Evolutionary conservation across 177 flowering plant genomes (phyloP).

Genomic region (Vitis hybrid): DNA sequence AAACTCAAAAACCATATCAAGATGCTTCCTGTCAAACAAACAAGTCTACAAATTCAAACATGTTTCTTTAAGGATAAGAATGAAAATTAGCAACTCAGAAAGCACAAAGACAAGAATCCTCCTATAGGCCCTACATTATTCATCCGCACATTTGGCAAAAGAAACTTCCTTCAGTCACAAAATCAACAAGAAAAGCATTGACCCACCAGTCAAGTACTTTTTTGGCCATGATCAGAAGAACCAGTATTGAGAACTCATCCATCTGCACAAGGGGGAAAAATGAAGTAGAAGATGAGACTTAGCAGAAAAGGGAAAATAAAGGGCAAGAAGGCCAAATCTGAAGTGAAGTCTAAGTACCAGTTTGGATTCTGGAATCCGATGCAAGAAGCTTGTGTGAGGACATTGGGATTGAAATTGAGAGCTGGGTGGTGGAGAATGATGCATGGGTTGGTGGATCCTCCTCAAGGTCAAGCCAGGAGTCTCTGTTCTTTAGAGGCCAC

Average conservation of each 20-base stretch:
- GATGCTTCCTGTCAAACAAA: slow-evolving; percentile 17
- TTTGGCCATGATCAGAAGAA: slow-evolving; percentile 11
- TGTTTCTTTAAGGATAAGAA: slow-evolving; percentile 19
- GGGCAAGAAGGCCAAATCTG: not conserved
- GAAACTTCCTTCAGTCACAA: slow-evolving; percentile 10
- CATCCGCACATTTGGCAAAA: slow-evolving; percentile 1
- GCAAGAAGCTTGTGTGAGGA: slow-evolving; percentile 12
- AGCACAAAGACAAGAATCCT: slow-evolving; percentile 16
- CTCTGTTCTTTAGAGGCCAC: slow-evolving; percentile 29
- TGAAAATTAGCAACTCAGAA: slow-evolving; percentile 6
- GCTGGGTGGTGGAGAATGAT: slow-evolving; percentile 18
- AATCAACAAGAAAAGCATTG: not conserved
- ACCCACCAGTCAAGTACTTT: slow-evolving; percentile 18
- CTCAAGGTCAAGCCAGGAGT: slow-evolving; percentile 25
- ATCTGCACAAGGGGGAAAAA: slow-evolving; percentile 7
- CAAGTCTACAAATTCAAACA: slow-evolving; percentile 21
- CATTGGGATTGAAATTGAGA: slow-evolving; percentile 15
- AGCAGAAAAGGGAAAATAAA: not conserved
- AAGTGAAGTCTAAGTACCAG: slow-evolving; percentile 9
- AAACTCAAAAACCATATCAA: not conserved
- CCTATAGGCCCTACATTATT: slow-evolving; percentile 15
- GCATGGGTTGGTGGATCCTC: not conserved
- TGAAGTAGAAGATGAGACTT: not conserved
- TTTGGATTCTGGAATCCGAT: slow-evolving; percentile 16
- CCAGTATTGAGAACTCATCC: slow-evolving; percentile 11